Evolutionary conservation across 176 grass and related monocot species (phyloP).

Genomic region (Puccinellia tenuiflora): DNA sequence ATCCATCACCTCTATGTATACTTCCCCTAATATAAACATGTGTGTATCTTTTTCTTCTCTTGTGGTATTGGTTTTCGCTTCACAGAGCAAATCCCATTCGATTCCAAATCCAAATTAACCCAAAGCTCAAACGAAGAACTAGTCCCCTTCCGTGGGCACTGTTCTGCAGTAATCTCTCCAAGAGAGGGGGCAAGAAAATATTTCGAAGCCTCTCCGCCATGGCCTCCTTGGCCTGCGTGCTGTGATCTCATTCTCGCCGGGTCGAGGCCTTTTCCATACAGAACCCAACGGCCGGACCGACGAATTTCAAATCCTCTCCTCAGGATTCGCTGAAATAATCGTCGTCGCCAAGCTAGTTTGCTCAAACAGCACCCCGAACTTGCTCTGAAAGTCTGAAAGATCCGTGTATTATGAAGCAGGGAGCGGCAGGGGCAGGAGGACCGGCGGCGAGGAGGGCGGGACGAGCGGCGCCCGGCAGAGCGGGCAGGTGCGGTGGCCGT

Average conservation of each 20-base stretch:
- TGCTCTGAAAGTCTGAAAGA: too few relatives aligned
- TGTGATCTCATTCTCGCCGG: not conserved
- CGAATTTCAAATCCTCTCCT: not conserved
- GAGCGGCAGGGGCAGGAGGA: slow-evolving; percentile 1
- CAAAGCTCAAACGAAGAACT: not conserved
- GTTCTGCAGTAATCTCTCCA: not conserved
- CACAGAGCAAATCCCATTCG: too few relatives aligned
- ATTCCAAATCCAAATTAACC: too few relatives aligned
- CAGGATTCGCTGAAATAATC: not conserved
- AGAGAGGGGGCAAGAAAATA: not conserved
- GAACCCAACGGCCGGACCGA: not conserved
- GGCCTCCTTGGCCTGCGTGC: not conserved
- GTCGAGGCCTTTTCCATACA: not conserved
- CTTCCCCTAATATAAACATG: too few relatives aligned
- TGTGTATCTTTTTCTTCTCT: too few relatives aligned
- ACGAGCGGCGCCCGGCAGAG: slow-evolving; percentile 66
- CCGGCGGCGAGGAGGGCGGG: slow-evolving; percentile 7
- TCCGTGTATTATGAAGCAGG: slow-evolving; percentile 26
- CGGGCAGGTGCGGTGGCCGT: slow-evolving; percentile 74
- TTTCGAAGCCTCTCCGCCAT: not conserved
- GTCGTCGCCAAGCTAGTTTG: not conserved
- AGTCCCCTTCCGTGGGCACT: not conserved
- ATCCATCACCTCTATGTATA: too few relatives aligned
- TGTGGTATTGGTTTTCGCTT: too few relatives aligned
- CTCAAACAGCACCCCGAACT: not conserved